Conservation (phyloP, 192 early-diverging fungal species). For the Tieghemiomyces parasiticus region DNA sequence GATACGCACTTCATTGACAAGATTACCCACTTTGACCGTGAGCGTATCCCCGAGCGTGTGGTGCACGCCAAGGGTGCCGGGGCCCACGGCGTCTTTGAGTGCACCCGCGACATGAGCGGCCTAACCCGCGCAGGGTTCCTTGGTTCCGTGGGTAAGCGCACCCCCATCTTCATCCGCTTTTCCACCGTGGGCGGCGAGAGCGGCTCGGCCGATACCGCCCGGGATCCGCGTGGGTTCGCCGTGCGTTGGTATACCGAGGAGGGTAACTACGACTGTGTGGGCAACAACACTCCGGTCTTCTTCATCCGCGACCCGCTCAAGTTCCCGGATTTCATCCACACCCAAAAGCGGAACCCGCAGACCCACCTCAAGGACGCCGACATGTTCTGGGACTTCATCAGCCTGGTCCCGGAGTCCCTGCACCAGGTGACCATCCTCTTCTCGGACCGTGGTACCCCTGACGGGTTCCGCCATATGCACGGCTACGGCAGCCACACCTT, state of each 20-base stretch:
- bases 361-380: slow-evolving; percentile 54
- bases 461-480: slow-evolving; percentile 69
- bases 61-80: slow-evolving; percentile 78
- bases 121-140: slow-evolving; percentile 63
- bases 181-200: slow-evolving; percentile 65
- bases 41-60: slow-evolving; percentile 75
- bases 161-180: slow-evolving; percentile 67
- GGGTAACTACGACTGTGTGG: slow-evolving; percentile 77
- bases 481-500: slow-evolving; percentile 69
- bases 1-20: slow-evolving; percentile 70
- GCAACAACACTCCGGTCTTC: slow-evolving; percentile 75
- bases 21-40: slow-evolving; percentile 70
- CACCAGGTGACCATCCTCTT: slow-evolving; percentile 69
- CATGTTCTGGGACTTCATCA: slow-evolving; percentile 70
- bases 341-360: slow-evolving; percentile 68
- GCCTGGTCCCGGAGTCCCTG: slow-evolving; percentile 55
- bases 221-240: slow-evolving; percentile 71
- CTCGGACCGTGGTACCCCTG: slow-evolving; percentile 72
- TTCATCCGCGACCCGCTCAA: slow-evolving; percentile 66
- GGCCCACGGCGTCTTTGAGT: slow-evolving; percentile 73
- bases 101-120: slow-evolving; percentile 49
- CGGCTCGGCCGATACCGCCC: slow-evolving; percentile 57
- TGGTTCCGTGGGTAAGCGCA: slow-evolving; percentile 51
- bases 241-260: slow-evolving; percentile 82
- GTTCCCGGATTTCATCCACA: slow-evolving; percentile 75